Evolutionary conservation across 2,329 filamentous ascomycete species (phyloP).

Genomic region (Pezicula radicicola): DNA sequence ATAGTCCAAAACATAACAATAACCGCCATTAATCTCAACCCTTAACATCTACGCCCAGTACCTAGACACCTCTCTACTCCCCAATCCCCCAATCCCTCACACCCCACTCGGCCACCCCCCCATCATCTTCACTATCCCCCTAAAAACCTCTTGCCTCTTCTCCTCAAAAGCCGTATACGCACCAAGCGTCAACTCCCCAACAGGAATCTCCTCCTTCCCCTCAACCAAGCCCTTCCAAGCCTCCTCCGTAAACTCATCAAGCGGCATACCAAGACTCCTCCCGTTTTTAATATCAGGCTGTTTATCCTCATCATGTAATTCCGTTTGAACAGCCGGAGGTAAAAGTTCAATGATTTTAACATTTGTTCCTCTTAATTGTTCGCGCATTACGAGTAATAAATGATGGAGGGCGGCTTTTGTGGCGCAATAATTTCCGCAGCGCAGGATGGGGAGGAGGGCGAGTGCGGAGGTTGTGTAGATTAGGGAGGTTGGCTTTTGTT

Average conservation of each 20-base stretch:
- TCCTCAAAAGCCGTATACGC: slow-evolving; percentile 9
- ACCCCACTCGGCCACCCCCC: neutral
- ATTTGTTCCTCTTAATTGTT: slow-evolving; percentile 32
- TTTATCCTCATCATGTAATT: slow-evolving; percentile 38
- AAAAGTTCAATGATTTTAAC: slow-evolving; percentile 41
- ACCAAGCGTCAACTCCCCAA: slow-evolving; percentile 10
- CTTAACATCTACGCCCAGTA: too few relatives aligned
- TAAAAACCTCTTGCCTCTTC: slow-evolving; percentile 6
- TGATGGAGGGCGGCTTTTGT: slow-evolving; percentile 42
- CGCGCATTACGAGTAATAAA: slow-evolving; percentile 38
- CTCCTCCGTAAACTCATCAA: slow-evolving; percentile 38
- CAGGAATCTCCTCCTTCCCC: slow-evolving; percentile 16
- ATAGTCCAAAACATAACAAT: too few relatives aligned
- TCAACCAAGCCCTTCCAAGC: slow-evolving; percentile 17
- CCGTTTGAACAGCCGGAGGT: slow-evolving; percentile 33
- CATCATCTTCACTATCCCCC: slow-evolving; percentile 5
- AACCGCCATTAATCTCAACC: too few relatives aligned
- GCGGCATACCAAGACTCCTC: slow-evolving; percentile 43
- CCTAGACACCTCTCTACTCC: too few relatives aligned
- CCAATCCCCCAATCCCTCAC: too few relatives aligned
- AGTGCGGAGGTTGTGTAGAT: slow-evolving; percentile 18
- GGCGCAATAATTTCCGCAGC: slow-evolving; percentile 34
- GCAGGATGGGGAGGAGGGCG: slow-evolving; percentile 12
- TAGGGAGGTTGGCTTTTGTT: slow-evolving; percentile 5
- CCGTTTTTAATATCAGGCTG: slow-evolving; percentile 37